Evolutionary conservation across 2,329 filamentous ascomycete species (phyloP).

Genomic region (Xylaria arbuscula): DNA sequence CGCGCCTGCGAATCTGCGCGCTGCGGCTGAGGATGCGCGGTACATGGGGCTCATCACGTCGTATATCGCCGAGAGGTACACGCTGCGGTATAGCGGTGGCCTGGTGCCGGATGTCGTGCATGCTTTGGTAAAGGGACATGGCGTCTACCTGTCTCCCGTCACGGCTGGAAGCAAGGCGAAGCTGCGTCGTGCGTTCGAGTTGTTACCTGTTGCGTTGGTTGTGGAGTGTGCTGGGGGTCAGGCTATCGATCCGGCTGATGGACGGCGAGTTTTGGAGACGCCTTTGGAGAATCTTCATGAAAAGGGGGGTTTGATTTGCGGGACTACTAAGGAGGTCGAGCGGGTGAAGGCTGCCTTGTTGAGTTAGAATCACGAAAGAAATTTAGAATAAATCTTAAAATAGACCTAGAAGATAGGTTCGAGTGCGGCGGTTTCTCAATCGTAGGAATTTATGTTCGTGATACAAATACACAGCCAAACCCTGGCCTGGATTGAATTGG

Average conservation of each 20-base stretch:
- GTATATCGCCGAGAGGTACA: slow-evolving; percentile 66
- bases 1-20: slow-evolving; percentile 70
- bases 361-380: neutral
- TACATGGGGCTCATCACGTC: slow-evolving; percentile 63
- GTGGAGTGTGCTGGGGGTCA: slow-evolving; percentile 69
- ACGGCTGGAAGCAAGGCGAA: slow-evolving; percentile 64
- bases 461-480: neutral
- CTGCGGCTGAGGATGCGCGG: slow-evolving; percentile 61
- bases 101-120: slow-evolving; percentile 71
- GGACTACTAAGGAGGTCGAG: slow-evolving; percentile 50
- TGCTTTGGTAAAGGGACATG: slow-evolving; percentile 69
- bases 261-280: slow-evolving; percentile 55
- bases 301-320: slow-evolving; percentile 62
- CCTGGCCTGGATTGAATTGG: neutral
- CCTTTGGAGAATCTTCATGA: slow-evolving; percentile 59
- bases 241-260: slow-evolving; percentile 63
- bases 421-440: neutral
- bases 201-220: slow-evolving; percentile 69
- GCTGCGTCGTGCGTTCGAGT: slow-evolving; percentile 68
- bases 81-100: slow-evolving; percentile 69
- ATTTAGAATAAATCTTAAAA: neutral
- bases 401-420: neutral
- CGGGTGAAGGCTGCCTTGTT: slow-evolving; percentile 16
- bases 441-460: neutral
- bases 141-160: slow-evolving; percentile 69